Base-by-base conservation (phyloP, 2,329 filamentous ascomycete species). In the Penicillium sp. region DNA sequence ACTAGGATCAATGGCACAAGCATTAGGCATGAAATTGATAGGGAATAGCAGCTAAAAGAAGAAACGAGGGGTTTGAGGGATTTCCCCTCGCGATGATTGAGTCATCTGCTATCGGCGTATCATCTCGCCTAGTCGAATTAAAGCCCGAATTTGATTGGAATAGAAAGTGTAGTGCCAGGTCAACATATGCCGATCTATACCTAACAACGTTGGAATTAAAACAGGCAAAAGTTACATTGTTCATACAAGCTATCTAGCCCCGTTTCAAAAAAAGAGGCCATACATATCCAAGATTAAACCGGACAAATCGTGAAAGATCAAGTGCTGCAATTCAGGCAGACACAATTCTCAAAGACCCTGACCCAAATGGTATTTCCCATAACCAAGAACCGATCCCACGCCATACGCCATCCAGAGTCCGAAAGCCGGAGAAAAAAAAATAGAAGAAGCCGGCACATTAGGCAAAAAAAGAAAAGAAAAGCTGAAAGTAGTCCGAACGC, bases 221-320 rank as follows among this genome's bases (percentile, higher is more conserved):
- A 16, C 16, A 44, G 48, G 36, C 47, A 51, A 59, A 53, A 28
- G 47, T 43, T 45, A 49, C 55, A 57, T 42, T 63, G 61, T 62
- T 65, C 59, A 56, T 65, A 63, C 62, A 65, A 61, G 59, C 61
- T 58, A 63, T 57, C 56, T 54, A 50, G 41, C 42, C 57, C n/a
- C 16, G 9, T 40, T 36, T 30, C 47, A 4, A 40, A n/a, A 12
- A 26, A 19, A 28, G 35, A 28, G 35, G 46, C 25, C 46, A 38
- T 40, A 40, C 46, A 64, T 58, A 61, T 60, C 55, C 40, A 58
- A 61, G 49, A 61, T 37, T 65, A 60, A 59, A 57, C 43, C 25
- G 36, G 54, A 66, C 55, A 65, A 58, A 63, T 62, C 62, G 48
- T 67, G 5, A 55, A 55, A 40, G 31, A 54, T 50, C 52, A 38